Percentiles rank a stretch among this genome's conserved stretches.
phyloP scores from a whole-genome alignment of 371 early-diverging fungal species.

The Rhizomucor pusillus region DNA sequence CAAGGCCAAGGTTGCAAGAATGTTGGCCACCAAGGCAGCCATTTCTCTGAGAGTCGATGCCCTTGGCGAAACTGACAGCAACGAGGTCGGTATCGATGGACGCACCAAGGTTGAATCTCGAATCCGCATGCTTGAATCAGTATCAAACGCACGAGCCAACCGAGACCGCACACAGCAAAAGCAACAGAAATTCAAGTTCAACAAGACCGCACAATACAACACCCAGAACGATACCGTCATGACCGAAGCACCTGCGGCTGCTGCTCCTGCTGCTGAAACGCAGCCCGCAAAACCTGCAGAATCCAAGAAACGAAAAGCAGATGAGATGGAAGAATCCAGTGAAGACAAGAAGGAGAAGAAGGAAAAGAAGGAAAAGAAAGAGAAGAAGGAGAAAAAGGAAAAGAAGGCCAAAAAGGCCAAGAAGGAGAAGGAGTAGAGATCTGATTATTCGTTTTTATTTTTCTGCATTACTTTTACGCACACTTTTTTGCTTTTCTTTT shows the following conservation, averaged over 20 bases:
- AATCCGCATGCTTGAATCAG: constrained; percentile 82
- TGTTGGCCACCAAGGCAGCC: constrained; percentile 91
- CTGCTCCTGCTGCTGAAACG: not conserved
- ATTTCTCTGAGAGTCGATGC: constrained; percentile 88
- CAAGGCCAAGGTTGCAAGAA: constrained; percentile 94
- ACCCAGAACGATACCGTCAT: constrained; percentile 35
- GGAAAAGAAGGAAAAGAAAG: constrained; percentile 55
- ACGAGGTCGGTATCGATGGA: constrained; percentile 82
- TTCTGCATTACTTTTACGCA: not conserved
- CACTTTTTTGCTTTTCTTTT: not conserved
- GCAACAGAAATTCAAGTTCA: constrained; percentile 69
- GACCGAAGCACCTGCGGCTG: constrained; percentile 23
- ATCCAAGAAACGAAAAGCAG: constrained; percentile 49
- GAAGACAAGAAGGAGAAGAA: constrained; percentile 28
- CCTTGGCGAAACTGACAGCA: constrained; percentile 80
- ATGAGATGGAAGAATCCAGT: constrained; percentile 15
- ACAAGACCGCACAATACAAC: constrained; percentile 41
- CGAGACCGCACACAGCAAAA: constrained; percentile 60
- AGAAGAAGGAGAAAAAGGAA: constrained; percentile 55
- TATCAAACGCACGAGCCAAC: constrained; percentile 44
- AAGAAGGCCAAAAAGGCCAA: constrained; percentile 58
- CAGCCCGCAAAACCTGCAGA: constrained; percentile 2
- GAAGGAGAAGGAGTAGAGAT: constrained; percentile 37
- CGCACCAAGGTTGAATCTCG: constrained; percentile 87
- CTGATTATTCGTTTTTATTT: constrained; percentile 1